A percentile compares a stretch with the other conserved stretches of the same genome.
Conservation (phyloP, 139 green algal genomes). For the Closterium sp. region DNA sequence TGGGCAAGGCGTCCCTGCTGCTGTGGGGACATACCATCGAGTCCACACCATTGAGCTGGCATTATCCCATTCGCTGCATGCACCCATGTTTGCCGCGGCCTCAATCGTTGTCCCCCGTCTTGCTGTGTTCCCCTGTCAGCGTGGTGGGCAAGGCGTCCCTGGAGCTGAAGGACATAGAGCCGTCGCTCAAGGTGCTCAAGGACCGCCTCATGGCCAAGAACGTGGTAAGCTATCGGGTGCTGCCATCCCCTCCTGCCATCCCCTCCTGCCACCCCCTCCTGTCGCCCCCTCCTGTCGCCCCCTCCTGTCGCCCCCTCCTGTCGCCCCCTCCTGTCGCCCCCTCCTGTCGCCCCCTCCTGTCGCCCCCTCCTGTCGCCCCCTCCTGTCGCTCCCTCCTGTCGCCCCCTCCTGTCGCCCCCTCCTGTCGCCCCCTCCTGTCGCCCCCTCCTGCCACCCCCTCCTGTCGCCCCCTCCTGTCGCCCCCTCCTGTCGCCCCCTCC, state of each 20-base stretch:
- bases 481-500: no score
- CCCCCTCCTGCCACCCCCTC: not conserved
- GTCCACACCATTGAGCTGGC: no score
- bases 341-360: no score
- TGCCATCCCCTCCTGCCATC: no score
- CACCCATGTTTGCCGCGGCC: no score
- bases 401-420: not conserved
- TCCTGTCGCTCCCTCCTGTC: not conserved
- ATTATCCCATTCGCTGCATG: no score
- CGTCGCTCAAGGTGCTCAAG: conserved; percentile 85
- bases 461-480: not conserved
- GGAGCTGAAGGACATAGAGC: conserved; percentile 74
- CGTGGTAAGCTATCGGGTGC: conserved; percentile 57
- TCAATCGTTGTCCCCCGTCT: not conserved
- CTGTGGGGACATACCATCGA: no score
- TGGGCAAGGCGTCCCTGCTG: no score
- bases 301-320: not conserved
- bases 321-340: not conserved
- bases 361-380: not conserved
- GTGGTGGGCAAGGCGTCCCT: conserved; percentile 73
- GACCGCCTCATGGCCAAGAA: conserved; percentile 94
- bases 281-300: no score
- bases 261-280: not conserved
- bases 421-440: no score
- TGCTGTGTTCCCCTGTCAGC: conserved; percentile 1